Percentiles rank a stretch among this genome's conserved stretches.
Evolutionary conservation across 371 early-diverging fungal genomes (phyloP).

Genomic region (Dinochytrium kinnereticum): DNA sequence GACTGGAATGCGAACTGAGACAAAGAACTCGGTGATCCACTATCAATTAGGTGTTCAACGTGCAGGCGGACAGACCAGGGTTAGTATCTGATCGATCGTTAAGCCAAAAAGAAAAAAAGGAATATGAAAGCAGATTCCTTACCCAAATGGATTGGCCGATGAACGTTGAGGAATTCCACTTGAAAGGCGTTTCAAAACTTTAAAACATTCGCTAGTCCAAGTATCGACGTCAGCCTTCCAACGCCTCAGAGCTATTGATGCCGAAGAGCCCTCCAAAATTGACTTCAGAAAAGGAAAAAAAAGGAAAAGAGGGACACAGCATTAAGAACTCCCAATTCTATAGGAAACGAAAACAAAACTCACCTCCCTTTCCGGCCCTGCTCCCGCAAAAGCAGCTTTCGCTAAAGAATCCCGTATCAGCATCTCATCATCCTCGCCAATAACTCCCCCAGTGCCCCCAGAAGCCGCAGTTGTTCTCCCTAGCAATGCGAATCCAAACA

Average conservation of each 20-base stretch:
- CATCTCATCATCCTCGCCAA: slow-evolving; percentile 15
- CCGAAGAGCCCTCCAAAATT: neutral
- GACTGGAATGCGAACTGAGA: slow-evolving; percentile 22
- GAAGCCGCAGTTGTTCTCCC: slow-evolving; percentile 16
- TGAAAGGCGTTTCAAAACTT: neutral
- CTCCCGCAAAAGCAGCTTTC: slow-evolving; percentile 2
- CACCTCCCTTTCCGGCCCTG: neutral
- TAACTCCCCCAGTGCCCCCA: neutral
- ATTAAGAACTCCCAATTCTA: neutral
- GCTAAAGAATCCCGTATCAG: slow-evolving; percentile 19
- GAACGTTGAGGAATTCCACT: neutral
- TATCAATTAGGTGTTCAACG: too few relatives aligned
- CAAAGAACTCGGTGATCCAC: neutral
- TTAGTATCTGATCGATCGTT: too few relatives aligned
- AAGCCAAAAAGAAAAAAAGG: too few relatives aligned
- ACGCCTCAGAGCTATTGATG: neutral
- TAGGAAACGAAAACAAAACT: slow-evolving; percentile 4
- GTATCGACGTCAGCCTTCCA: slow-evolving; percentile 1
- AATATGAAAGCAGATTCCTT: too few relatives aligned
- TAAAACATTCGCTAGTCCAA: neutral
- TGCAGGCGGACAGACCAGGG: too few relatives aligned
- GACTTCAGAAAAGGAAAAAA: neutral
- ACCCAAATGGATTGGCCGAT: neutral
- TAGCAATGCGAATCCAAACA: slow-evolving; percentile 22
- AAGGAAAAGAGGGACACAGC: neutral